A percentile compares a stretch with the other conserved stretches of the same genome.
phyloP scores from a whole-genome alignment of 129 eudicot species.

The Scalesia atractyloides region DNA sequence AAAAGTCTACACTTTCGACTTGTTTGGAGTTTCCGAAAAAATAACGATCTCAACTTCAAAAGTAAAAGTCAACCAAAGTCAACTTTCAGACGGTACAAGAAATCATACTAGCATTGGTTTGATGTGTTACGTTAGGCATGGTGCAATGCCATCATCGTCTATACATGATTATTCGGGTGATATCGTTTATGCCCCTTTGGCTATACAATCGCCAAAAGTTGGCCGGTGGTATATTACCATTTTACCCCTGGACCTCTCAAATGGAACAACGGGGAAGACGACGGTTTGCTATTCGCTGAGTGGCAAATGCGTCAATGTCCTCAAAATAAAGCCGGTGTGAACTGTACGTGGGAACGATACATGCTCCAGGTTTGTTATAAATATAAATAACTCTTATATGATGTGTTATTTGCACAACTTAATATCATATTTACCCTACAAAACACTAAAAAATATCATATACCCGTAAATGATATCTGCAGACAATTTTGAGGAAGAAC shows the following conservation, averaged over 20 bases:
- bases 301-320: constrained; percentile 35
- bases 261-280: neutral
- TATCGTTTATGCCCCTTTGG: constrained; percentile 28
- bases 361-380: constrained; percentile 36
- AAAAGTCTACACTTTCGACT: constrained; percentile 31
- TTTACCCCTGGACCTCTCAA: constrained; percentile 24
- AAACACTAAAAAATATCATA: no score
- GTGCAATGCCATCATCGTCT: constrained; percentile 38
- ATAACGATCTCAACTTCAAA: constrained; percentile 23
- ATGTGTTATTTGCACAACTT: constrained; percentile 12
- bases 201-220: constrained; percentile 33
- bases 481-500: constrained; percentile 60
- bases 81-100: constrained; percentile 13
- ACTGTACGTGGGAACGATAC: constrained; percentile 36
- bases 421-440: neutral
- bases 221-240: constrained; percentile 39
- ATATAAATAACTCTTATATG: neutral
- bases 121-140: constrained; percentile 42
- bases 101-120: constrained; percentile 14
- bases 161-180: constrained; percentile 36
- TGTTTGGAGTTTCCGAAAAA: constrained; percentile 25
- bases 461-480: no score
- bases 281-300: constrained; percentile 34
- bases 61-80: constrained; percentile 22
- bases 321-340: constrained; percentile 40